A percentile compares a stretch with the other conserved stretches of the same genome.
Evolutionary conservation across 2,329 filamentous ascomycete genomes (phyloP).

Genomic region (Fusarium paranaense): DNA sequence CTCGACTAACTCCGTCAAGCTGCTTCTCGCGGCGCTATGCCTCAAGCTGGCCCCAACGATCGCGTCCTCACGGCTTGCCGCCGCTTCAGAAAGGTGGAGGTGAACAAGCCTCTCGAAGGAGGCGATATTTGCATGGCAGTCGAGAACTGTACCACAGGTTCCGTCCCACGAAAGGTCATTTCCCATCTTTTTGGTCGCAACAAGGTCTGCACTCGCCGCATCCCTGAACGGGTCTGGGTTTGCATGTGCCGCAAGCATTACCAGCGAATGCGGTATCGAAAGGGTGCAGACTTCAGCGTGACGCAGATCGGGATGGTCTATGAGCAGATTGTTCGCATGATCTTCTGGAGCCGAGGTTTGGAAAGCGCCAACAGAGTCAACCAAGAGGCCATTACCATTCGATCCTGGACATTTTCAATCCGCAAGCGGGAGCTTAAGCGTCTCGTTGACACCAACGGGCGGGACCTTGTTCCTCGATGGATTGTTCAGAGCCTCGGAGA

Average conservation of each 20-base stretch:
- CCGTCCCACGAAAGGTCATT: conserved; percentile 77
- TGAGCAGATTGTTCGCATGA: conserved; percentile 71
- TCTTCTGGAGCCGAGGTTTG: conserved; percentile 70
- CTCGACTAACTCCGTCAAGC: conserved; percentile 11
- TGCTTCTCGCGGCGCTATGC: neutral
- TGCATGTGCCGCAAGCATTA: conserved; percentile 86
- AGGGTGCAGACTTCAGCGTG: conserved; percentile 68
- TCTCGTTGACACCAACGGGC: conserved; percentile 51
- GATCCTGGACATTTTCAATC: conserved; percentile 69
- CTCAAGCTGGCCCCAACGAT: conserved; percentile 24
- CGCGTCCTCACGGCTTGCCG: conserved; percentile 37
- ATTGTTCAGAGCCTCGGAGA: conserved; percentile 58
- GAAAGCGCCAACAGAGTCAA: conserved; percentile 43
- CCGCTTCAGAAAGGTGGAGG: conserved; percentile 27
- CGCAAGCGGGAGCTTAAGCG: conserved; percentile 74
- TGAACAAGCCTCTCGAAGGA: conserved; percentile 35
- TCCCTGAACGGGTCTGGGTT: conserved; percentile 78
- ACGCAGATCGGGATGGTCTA: conserved; percentile 73
- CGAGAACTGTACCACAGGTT: conserved; percentile 68
- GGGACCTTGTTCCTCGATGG: conserved; percentile 53
- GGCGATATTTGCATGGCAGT: conserved; percentile 65
- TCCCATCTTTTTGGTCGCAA: conserved; percentile 87
- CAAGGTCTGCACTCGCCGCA: conserved; percentile 78
- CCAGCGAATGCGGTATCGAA: conserved; percentile 79
- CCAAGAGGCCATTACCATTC: conserved; percentile 48